These are phyloP conservation scores for Camellia sinensis DNA, from an alignment of 148 eudicot species.

Conservation along the genomic window DNA sequence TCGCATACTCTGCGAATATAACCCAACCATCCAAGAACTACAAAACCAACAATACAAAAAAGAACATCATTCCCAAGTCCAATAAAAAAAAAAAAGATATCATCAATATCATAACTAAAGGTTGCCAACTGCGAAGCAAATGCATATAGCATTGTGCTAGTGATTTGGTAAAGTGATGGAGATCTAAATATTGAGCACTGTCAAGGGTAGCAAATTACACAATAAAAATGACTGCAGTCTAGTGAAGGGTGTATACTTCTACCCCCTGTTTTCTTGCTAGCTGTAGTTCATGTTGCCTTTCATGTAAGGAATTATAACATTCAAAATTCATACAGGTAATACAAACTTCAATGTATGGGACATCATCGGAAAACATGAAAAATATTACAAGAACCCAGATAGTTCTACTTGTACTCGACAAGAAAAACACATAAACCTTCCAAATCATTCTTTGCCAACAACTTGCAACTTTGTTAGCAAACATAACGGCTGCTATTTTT, in stretches of 20 bases:
- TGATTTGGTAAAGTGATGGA: too few relatives aligned
- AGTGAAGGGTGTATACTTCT: neutral
- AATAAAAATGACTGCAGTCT: neutral
- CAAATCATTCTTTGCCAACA: neutral
- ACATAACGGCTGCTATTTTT: neutral
- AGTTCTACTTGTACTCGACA: too few relatives aligned
- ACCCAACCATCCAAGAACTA: slow-evolving; percentile 95
- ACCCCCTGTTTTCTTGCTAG: neutral
- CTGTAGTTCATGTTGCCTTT: neutral
- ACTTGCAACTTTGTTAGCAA: neutral
- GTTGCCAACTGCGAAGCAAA: neutral
- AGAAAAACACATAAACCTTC: neutral
- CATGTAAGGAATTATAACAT: neutral
- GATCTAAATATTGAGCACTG: too few relatives aligned
- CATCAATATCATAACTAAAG: neutral
- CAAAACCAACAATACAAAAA: slow-evolving; percentile 10
- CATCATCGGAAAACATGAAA: neutral
- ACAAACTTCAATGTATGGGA: neutral
- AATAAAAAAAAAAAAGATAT: neutral
- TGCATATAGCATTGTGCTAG: too few relatives aligned
- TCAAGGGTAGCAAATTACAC: neutral
- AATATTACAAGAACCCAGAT: neutral
- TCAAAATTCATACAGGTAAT: neutral
- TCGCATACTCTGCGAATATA: slow-evolving; percentile 81
- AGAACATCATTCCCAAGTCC: neutral